Conservation (phyloP, 1,139 yeast species). For the Meyerozyma smithsonii region DNA sequence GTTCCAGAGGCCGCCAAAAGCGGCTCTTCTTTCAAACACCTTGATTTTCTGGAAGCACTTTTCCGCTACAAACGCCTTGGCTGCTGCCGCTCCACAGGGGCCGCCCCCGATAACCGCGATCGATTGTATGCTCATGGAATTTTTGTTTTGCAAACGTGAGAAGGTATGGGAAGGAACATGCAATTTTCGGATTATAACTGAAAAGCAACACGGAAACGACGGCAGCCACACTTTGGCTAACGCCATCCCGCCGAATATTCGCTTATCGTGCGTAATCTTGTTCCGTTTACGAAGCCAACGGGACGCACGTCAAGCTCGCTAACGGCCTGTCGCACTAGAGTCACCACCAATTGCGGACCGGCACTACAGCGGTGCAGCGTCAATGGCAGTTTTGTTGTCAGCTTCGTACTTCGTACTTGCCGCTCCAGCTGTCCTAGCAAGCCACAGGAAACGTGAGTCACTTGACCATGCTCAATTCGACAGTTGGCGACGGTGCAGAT, state of each 20-base stretch:
- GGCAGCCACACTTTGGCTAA: too few species aligned
- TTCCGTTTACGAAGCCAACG: background rate
- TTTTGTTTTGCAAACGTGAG: too few species aligned
- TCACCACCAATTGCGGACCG: background rate
- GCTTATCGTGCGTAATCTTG: background rate
- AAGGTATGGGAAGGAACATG: too few species aligned
- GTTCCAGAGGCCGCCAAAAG: conserved; percentile 5
- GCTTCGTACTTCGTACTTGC: too few species aligned
- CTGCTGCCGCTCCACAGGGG: conserved; percentile 3
- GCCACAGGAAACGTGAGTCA: too few species aligned
- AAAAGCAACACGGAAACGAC: too few species aligned
- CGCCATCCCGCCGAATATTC: background rate
- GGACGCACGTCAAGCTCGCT: background rate
- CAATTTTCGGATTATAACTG: too few species aligned
- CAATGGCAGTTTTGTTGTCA: too few species aligned
- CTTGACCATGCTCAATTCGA: too few species aligned
- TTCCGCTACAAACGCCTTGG: conserved; percentile 3
- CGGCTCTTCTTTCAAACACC: conserved; percentile 1
- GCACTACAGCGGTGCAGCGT: too few species aligned
- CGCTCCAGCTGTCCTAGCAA: too few species aligned
- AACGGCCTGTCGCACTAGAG: background rate
- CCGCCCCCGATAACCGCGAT: conserved; percentile 3
- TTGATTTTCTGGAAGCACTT: background rate
- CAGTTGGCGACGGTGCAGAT: too few species aligned
- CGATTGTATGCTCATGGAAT: background rate